Conservation (phyloP, 225 moss, liverwort and hornwort species). For the Thuidium tamariscinum region DNA sequence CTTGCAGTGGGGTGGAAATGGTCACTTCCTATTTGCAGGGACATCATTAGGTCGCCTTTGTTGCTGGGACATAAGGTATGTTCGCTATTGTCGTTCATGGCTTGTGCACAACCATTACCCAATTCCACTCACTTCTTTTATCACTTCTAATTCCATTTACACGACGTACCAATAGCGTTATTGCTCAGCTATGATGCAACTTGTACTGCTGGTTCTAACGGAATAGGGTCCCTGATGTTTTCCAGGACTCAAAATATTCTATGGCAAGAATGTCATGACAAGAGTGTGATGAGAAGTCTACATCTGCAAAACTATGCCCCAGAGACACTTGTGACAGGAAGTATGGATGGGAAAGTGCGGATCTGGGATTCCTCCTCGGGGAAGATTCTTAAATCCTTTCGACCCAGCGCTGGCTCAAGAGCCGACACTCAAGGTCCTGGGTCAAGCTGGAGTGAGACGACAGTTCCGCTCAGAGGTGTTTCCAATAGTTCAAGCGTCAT, state of each 20-base stretch:
- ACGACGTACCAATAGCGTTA: background rate
- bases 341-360: conserved; percentile 37
- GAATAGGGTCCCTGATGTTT: background rate
- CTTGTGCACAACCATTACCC: background rate
- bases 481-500: background rate
- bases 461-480: background rate
- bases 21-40: conserved; percentile 29
- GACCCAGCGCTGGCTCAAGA: background rate
- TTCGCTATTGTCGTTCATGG: background rate
- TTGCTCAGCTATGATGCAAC: background rate
- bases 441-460: background rate
- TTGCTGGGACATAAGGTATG: conserved; percentile 49
- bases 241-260: conserved; percentile 22
- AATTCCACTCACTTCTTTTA: background rate
- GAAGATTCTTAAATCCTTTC: background rate
- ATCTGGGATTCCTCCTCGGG: conserved; percentile 33
- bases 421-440: background rate
- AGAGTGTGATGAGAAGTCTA: conserved; percentile 30
- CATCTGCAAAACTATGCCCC: conserved; percentile 41
- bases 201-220: background rate
- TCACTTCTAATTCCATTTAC: background rate
- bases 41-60: conserved; percentile 37
- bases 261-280: conserved; percentile 27
- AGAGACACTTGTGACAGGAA: conserved; percentile 32
- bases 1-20: conserved; percentile 47